These are phyloP conservation scores for Quercus robur DNA, from an alignment of 306 rosid species.

Conservation along the genomic window DNA sequence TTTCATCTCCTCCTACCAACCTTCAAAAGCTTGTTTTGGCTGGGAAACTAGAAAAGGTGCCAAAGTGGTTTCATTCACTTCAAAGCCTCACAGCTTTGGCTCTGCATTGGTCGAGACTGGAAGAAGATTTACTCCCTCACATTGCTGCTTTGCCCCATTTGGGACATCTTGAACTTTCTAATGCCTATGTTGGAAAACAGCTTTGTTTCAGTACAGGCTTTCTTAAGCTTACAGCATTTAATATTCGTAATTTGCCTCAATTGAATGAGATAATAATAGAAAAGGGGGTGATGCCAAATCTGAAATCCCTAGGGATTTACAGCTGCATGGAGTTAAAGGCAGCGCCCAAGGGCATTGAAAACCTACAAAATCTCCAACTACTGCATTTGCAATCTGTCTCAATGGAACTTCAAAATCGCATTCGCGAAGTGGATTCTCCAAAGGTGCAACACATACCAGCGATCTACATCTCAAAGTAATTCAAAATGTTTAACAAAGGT, in stretches of 20 bases:
- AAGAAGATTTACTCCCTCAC: neutral
- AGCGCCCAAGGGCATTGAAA: constrained; percentile 5
- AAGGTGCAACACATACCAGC: no score
- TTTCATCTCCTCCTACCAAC: neutral
- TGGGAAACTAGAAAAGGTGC: neutral
- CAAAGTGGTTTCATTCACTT: neutral
- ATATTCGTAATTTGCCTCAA: neutral
- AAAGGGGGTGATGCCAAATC: neutral
- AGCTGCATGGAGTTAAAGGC: neutral
- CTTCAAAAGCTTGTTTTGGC: neutral
- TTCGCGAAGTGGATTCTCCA: fast-evolving
- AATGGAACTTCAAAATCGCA: neutral
- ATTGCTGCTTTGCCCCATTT: neutral
- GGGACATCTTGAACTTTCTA: fast-evolving
- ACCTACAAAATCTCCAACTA: neutral
- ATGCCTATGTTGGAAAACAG: neutral
- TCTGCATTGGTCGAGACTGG: neutral
- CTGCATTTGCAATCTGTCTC: fast-evolving
- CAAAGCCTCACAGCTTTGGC: neutral
- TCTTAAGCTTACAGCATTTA: neutral
- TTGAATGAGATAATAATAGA: constrained; percentile 5
- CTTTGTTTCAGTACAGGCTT: neutral
- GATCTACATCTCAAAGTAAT: fast-evolving
- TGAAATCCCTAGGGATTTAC: fast-evolving
- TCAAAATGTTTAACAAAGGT: no score